These are phyloP conservation scores for Calendula officinalis DNA, from an alignment of 129 eudicot genomes.

Conservation along the genomic window DNA sequence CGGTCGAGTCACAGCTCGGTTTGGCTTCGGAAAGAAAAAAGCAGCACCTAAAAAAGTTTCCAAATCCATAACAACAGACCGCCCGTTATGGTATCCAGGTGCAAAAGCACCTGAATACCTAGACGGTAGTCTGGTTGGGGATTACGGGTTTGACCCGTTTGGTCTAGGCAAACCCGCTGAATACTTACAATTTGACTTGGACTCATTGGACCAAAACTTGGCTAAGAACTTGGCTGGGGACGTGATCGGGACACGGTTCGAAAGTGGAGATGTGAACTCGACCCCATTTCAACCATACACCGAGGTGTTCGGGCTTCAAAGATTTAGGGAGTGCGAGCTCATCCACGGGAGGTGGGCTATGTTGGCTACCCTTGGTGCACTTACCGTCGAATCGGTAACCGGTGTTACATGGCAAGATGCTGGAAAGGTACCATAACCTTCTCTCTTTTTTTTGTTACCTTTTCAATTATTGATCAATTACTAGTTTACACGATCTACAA, in stretches of 20 bases:
- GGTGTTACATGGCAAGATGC: conserved; percentile 99
- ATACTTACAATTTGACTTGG: conserved; percentile 76
- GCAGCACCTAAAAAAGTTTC: conserved; percentile 48
- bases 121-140: conserved; percentile 79
- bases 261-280: conserved; percentile 60
- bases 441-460: background rate
- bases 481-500: no score
- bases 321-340: conserved; percentile 93
- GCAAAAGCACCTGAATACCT: conserved; percentile 83
- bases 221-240: conserved; percentile 80
- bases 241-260: conserved; percentile 79
- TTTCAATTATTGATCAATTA: background rate
- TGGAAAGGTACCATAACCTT: conserved; percentile 59
- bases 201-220: conserved; percentile 84
- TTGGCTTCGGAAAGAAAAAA: conserved; percentile 66
- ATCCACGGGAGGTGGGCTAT: conserved; percentile 98
- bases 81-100: conserved; percentile 90
- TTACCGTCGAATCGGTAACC: conserved; percentile 88
- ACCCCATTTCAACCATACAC: conserved; percentile 90
- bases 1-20: conserved; percentile 64
- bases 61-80: conserved; percentile 37
- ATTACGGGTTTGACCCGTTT: conserved; percentile 88
- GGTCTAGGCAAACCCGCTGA: conserved; percentile 91
- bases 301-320: conserved; percentile 93
- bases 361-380: conserved; percentile 92